A percentile compares a stretch with the other conserved stretches of the same genome.
Conservation (phyloP, 1,139 yeast genomes). For the Blastobotrys serpentis region DNA sequence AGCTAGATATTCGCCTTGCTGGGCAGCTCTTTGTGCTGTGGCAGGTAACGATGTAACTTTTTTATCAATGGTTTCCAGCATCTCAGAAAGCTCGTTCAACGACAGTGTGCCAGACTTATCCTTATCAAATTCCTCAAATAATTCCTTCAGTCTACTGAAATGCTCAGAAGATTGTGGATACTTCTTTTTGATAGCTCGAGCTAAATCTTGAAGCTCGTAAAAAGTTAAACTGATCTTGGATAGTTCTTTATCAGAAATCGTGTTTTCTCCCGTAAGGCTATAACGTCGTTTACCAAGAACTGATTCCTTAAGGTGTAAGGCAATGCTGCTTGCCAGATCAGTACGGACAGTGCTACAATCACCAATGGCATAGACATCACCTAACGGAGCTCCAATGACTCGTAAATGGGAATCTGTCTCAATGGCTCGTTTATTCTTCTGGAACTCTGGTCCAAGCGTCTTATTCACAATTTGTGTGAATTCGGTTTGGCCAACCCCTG, state of each 20-base stretch:
- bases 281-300: constrained; percentile 28
- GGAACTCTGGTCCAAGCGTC: constrained; percentile 44
- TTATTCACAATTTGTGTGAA: constrained; percentile 51
- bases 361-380: constrained; percentile 66
- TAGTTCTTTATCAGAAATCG: constrained; percentile 38
- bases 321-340: constrained; percentile 53
- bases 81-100: constrained; percentile 48
- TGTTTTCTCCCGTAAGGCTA: constrained; percentile 25
- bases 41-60: constrained; percentile 65
- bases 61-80: constrained; percentile 54
- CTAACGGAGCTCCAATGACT: constrained; percentile 58
- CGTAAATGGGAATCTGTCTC: constrained; percentile 67
- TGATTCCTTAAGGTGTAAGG: constrained; percentile 36
- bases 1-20: constrained; percentile 62
- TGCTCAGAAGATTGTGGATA: constrained; percentile 62
- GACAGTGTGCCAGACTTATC: constrained; percentile 48
- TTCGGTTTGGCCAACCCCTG: constrained; percentile 63
- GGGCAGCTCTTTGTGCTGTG: constrained; percentile 67
- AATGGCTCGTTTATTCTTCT: constrained; percentile 58
- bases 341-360: constrained; percentile 65
- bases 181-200: constrained; percentile 44
- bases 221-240: constrained; percentile 47
- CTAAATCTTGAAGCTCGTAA: constrained; percentile 48
- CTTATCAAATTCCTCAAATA: constrained; percentile 51
- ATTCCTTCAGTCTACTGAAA: constrained; percentile 48